Base-by-base conservation (phyloP, 495 filamentous ascomycete genomes). In the Extremus antarcticus region DNA sequence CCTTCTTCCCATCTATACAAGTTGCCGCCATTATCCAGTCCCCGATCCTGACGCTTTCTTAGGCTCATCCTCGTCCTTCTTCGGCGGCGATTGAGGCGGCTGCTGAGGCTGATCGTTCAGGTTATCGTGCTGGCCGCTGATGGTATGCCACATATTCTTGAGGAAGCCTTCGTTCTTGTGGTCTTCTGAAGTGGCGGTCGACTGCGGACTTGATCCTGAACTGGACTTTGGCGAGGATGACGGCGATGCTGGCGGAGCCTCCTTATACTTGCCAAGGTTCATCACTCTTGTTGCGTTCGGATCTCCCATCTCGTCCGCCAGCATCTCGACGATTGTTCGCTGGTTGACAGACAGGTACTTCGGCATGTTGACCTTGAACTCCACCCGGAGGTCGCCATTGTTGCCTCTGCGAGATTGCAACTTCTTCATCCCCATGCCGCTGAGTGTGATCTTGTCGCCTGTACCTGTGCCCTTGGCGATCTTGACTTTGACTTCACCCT, bases 351-450 rank as follows among this genome's bases (percentile, higher is more conserved):
- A 88, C 62, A 98, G 74, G 63, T 89, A 94, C 70, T 94, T 96
- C 13, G 92, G 92, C 88, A 96, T 94, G 25, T 78, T 68, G 15
- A 98, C 87, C 73, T 89, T 91, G 75, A 94, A 97, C 68, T 97
- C 94, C 8, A 98, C 88, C 62, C 79, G 83, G 25, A 97, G 70
- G 61, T 98, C 94, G 63, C 90, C 90, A n/a, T 75, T 72, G 3
- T 65, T 68, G 43, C 72, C 68, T n/a, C 72, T 63, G 11, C 79
- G 72, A 23, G 71, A 70, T 45, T 72, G 69, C 32, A 97, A 71
- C 63, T 84, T 86, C 69, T 85, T 87, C 92, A 98, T 96, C 35
- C 92, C 92, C 81, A 85, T 88, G 13, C 90, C 90, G 1, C 80
- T 68, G 29, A 97, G 72, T 0, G 88, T 91, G 62, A 95, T 82